These are phyloP conservation scores for Gossypium trilobum DNA, from an alignment of 441 rosid genomes.

Conservation along the genomic window DNA sequence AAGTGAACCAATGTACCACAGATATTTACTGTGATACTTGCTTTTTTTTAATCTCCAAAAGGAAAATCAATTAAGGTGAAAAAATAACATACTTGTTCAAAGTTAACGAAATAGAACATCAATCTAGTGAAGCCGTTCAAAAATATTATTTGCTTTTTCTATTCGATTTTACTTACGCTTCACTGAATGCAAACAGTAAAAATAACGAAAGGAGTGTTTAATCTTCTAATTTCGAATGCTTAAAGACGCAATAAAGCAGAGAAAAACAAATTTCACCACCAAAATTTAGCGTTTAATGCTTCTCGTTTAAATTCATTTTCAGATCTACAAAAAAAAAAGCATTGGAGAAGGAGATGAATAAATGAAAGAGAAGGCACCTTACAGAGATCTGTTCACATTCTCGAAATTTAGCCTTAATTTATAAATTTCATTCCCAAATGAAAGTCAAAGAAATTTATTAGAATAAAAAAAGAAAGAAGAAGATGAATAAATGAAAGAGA, in stretches of 20 bases:
- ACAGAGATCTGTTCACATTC: neutral
- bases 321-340: neutral
- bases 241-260: neutral
- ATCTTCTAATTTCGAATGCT: neutral
- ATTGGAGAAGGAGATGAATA: neutral
- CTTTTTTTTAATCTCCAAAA: neutral
- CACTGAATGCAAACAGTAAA: neutral
- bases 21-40: neutral
- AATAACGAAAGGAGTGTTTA: neutral
- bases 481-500: neutral
- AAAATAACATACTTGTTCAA: neutral
- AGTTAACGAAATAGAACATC: neutral
- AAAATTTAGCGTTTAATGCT: neutral
- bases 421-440: neutral
- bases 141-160: neutral
- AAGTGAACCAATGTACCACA: neutral
- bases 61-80: neutral
- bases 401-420: neutral
- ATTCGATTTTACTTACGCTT: neutral
- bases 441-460: slow-evolving; percentile 3
- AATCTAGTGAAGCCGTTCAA: neutral
- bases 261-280: neutral
- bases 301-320: neutral
- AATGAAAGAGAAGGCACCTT: slow-evolving; percentile 27
- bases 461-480: neutral